Conservation (phyloP, 768 basidiomycete species). For the Phlegmacium glaucopus region DNA sequence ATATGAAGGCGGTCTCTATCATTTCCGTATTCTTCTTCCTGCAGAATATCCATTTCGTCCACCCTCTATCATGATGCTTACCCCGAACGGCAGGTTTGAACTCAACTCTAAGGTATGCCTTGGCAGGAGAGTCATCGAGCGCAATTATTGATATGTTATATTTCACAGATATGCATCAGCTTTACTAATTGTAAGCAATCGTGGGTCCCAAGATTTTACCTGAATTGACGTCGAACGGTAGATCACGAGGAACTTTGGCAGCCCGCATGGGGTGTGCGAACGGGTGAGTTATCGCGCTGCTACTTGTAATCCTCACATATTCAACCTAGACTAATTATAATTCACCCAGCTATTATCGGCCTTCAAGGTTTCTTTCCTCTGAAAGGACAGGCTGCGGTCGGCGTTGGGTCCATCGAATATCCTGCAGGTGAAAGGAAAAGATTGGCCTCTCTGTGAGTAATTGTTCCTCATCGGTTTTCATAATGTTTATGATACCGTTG, state of each 20-base stretch:
- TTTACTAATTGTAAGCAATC: slow-evolving; percentile 77
- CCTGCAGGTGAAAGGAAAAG: slow-evolving; percentile 73
- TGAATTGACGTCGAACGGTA: slow-evolving; percentile 26
- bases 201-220: slow-evolving; percentile 1
- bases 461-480: background rate
- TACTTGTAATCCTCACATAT: background rate
- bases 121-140: too few relatives aligned
- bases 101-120: slow-evolving; percentile 90
- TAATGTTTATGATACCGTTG: background rate
- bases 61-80: slow-evolving; percentile 93
- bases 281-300: slow-evolving; percentile 46
- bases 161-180: slow-evolving; percentile 79
- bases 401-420: slow-evolving; percentile 85
- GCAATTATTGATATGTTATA: background rate
- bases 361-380: slow-evolving; percentile 88
- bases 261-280: slow-evolving; percentile 97
- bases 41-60: slow-evolving; percentile 97
- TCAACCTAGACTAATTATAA: slow-evolving; percentile 5
- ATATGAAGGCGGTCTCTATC: slow-evolving; percentile 94
- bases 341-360: slow-evolving; percentile 69
- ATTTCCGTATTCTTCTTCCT: slow-evolving; percentile 86
- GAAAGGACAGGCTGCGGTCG: slow-evolving; percentile 82
- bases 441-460: slow-evolving; percentile 67
- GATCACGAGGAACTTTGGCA: slow-evolving; percentile 98
- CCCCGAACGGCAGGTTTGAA: slow-evolving; percentile 96